These are phyloP conservation scores for Drosera capensis DNA, from an alignment of 148 eudicot genomes.

Conservation along the genomic window DNA sequence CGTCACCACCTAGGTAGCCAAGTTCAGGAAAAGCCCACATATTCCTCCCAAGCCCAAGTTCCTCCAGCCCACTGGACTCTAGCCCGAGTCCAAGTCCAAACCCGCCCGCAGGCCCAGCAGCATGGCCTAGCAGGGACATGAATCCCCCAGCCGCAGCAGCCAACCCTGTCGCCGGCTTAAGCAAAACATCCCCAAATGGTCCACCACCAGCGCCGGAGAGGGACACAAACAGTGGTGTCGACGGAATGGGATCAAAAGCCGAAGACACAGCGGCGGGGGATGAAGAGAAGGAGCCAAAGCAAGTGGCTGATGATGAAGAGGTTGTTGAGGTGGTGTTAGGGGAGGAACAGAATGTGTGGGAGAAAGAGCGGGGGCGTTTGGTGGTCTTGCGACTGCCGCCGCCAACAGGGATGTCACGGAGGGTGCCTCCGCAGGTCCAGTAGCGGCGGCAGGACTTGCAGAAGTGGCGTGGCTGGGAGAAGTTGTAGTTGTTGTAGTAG, in stretches of 20 bases:
- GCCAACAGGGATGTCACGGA: slow-evolving; percentile 66
- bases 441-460: slow-evolving; percentile 79
- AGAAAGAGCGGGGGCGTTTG: slow-evolving; percentile 39
- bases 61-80: slow-evolving; percentile 22
- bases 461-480: slow-evolving; percentile 77
- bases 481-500: slow-evolving; percentile 85
- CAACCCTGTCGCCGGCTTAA: slow-evolving; percentile 3
- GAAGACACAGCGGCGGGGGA: background rate
- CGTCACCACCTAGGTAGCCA: slow-evolving; percentile 12
- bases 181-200: background rate
- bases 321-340: slow-evolving; percentile 1
- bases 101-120: slow-evolving; percentile 32
- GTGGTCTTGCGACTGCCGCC: slow-evolving; percentile 51
- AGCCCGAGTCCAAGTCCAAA: slow-evolving; percentile 35
- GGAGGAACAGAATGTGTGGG: slow-evolving; percentile 11
- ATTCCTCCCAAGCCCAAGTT: slow-evolving; percentile 27
- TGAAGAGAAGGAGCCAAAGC: too few relatives aligned
- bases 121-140: slow-evolving; percentile 24
- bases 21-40: slow-evolving; percentile 25
- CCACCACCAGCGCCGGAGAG: background rate
- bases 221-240: background rate
- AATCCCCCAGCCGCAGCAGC: slow-evolving; percentile 24
- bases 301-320: slow-evolving; percentile 8
- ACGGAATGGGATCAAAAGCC: background rate
- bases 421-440: slow-evolving; percentile 79